Evolutionary conservation across 2,329 filamentous ascomycete species (phyloP), one percentile per base, ranked within the genome.

Genomic region (Penicillium sp.): DNA sequence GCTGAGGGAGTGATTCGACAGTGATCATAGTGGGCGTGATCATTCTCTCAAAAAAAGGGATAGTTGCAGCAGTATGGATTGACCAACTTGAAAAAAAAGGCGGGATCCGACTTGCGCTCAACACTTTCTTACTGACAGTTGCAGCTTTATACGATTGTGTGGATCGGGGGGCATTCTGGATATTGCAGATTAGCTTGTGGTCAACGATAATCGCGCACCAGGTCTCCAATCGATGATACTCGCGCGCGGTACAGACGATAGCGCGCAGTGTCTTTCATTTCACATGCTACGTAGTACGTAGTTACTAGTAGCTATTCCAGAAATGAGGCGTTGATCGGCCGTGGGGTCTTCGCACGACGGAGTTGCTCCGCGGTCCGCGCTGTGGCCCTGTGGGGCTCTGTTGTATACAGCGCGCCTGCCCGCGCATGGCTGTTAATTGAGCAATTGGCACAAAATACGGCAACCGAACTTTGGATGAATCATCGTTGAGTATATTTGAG

Each of bases 1-100:
- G 72, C 48, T 76, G 68, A 14, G 84, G 77, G 43, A 95, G 79
- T 54, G 80, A 75, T 49, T 85, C 81, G 54, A 79, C 69, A 14
- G 85, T 89, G 41, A 65, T 52, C 27, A 51, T 50, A 18, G 46
- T 36, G 25, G 53, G 38, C 7, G 54, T 44, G 37, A 49, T 57
- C 44, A 44, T 46, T 38, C 10, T 38, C 10, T 42, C 36, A 19
- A 9, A 27, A 9, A 19, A 8, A 28, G 27, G 14, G 37, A 41
- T 25, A 29, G 34, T 28, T 6, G 30, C 14, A 29, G 34, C 5
- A 31, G n/a, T 16, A 35, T 6, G n/a, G 18, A 22, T 40, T 13
- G 4, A 14, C 22, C 6, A 40, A 27, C 19, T 22, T 18, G 3
- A 3, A 28, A 18, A 43, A 36, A 41, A 18, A 11, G n/a, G n/a